Conservation (phyloP, 1,284 basidiomycete genomes). For the Wallemia hederae region DNA sequence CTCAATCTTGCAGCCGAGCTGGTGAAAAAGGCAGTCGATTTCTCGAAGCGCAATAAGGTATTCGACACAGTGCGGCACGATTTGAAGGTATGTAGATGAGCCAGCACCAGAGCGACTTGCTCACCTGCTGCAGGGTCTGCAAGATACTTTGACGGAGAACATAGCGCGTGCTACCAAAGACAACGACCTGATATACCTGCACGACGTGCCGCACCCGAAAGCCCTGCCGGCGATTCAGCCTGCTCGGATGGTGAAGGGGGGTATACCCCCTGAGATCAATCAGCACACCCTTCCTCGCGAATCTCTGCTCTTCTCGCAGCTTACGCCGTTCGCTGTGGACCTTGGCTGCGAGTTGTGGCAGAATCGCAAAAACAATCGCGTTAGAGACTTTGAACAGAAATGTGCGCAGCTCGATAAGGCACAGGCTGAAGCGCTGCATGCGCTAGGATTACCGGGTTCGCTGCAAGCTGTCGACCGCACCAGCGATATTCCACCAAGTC, state of each 20-base stretch:
- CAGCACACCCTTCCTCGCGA: conserved; percentile 22
- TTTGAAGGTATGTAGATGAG: conserved; percentile 27
- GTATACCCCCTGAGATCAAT: conserved; percentile 28
- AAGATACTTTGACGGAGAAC: conserved; percentile 27
- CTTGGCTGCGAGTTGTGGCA: conserved; percentile 73
- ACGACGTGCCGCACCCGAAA: conserved; percentile 45
- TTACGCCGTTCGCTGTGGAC: conserved; percentile 66
- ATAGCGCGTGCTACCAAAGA: conserved; percentile 47
- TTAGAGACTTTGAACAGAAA: conserved; percentile 33
- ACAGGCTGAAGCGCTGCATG: conserved; percentile 30
- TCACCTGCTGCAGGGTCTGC: conserved; percentile 19
- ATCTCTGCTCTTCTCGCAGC: conserved; percentile 35
- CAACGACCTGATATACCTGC: conserved; percentile 87
- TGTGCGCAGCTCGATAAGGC: conserved; percentile 36
- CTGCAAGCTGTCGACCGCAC: conserved; percentile 67
- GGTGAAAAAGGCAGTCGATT: conserved; percentile 42
- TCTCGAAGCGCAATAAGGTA: conserved; percentile 33
- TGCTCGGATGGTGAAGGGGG: conserved; percentile 37
- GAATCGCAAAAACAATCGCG: conserved; percentile 41
- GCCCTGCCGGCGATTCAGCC: conserved; percentile 36
- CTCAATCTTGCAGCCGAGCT: conserved; percentile 33
- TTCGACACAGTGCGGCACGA: conserved; percentile 37
- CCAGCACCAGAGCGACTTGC: neutral
- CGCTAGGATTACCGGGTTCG: conserved; percentile 50
- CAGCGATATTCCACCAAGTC: conserved; percentile 57